Percentiles rank a stretch among this genome's conserved stretches.
These are phyloP conservation scores for Fraxinus latifolia DNA, from an alignment of 305 asterid genomes.

Conservation along the genomic window DNA sequence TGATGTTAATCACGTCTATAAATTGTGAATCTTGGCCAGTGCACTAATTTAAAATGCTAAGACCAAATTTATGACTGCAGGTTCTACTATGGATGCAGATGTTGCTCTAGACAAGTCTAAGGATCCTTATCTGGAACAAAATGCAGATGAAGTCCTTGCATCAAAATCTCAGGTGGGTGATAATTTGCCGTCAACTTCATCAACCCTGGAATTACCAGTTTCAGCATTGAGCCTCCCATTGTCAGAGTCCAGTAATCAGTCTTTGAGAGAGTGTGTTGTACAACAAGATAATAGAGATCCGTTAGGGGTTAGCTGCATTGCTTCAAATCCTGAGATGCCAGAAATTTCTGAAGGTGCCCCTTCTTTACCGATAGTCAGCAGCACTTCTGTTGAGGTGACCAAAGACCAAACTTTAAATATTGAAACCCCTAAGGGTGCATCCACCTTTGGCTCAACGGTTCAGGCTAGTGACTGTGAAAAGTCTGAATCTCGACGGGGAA, in stretches of 20 bases:
- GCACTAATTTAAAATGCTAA: conserved; percentile 1
- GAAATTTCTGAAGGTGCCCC: conserved; percentile 27
- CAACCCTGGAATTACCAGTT: conserved; percentile 21
- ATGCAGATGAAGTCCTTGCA: conserved; percentile 32
- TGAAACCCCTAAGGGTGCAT: conserved; percentile 18
- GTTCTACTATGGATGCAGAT: conserved; percentile 24
- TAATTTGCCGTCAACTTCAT: conserved; percentile 16
- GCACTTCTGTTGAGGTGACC: conserved; percentile 24
- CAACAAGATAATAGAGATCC: conserved; percentile 14
- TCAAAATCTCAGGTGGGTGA: conserved; percentile 26
- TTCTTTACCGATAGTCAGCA: conserved; percentile 8
- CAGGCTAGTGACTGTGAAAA: conserved; percentile 25
- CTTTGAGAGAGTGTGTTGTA: conserved; percentile 20
- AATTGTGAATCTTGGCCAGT: not conserved
- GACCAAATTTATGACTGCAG: conserved; percentile 25
- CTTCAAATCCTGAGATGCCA: conserved; percentile 19
- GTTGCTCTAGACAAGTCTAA: conserved; percentile 23
- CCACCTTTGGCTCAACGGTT: conserved; percentile 22
- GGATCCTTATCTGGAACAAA: conserved; percentile 29
- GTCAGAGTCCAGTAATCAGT: conserved; percentile 19
- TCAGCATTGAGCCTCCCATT: conserved; percentile 15
- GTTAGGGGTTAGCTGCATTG: conserved; percentile 14
- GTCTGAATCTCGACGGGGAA: conserved; percentile 21
- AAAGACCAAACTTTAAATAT: conserved; percentile 23
- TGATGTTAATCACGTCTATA: not conserved